Percentiles rank a stretch among this genome's conserved stretches.
Conservation (phyloP, 75 land plant genomes). For the Azolla pinnata region DNA sequence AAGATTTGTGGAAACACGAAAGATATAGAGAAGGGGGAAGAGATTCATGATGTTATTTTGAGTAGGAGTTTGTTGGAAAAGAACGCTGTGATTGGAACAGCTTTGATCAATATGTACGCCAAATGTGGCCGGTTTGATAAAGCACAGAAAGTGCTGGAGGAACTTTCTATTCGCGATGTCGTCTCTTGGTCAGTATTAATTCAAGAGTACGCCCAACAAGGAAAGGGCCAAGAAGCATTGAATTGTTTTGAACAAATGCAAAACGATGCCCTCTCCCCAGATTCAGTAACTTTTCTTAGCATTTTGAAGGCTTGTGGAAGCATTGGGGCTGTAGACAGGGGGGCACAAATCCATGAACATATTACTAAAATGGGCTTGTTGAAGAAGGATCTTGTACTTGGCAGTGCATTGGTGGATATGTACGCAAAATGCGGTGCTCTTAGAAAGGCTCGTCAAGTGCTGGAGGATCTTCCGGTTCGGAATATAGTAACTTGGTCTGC, state of each 20-base stretch:
- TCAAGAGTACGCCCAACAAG: neutral
- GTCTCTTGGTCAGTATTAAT: neutral
- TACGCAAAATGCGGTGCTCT: constrained; percentile 34
- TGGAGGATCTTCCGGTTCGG: constrained; percentile 12
- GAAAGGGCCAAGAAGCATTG: neutral
- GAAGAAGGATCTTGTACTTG: constrained; percentile 16
- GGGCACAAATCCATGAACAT: constrained; percentile 29
- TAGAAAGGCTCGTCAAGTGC: constrained; percentile 20
- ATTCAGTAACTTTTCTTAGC: constrained; percentile 12
- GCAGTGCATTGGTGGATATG: constrained; percentile 39
- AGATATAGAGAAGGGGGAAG: too few species aligned
- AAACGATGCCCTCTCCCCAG: neutral
- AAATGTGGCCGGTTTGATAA: too few species aligned
- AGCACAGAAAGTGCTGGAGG: neutral
- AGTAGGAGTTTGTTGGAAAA: too few species aligned
- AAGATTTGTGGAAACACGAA: too few species aligned
- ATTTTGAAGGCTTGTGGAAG: constrained; percentile 37
- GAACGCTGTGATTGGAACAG: too few species aligned
- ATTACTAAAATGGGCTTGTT: constrained; percentile 36
- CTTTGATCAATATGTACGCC: too few species aligned
- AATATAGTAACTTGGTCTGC: constrained; percentile 62
- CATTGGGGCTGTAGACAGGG: constrained; percentile 11
- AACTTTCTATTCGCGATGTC: neutral
- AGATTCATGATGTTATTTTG: too few species aligned
- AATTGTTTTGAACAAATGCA: neutral